Evolutionary conservation across 306 rosid species (phyloP).

Genomic region (Trifolium pratense): DNA sequence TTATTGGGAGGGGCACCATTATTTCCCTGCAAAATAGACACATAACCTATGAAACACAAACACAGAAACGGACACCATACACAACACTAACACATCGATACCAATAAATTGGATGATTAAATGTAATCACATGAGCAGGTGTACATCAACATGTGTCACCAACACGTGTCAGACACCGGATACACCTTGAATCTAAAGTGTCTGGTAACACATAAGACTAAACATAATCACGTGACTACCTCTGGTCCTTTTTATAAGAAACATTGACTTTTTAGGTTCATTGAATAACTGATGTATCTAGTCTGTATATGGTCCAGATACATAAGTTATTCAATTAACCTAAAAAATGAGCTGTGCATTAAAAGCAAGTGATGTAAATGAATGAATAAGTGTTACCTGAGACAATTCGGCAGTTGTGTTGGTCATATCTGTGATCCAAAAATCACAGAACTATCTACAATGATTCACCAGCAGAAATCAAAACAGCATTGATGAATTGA

Average conservation of each 20-base stretch:
- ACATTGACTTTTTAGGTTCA: too few relatives aligned
- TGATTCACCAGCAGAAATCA: conserved; percentile 44
- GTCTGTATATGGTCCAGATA: too few relatives aligned
- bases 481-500: conserved; percentile 36
- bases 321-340: too few relatives aligned
- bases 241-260: too few relatives aligned
- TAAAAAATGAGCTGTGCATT: neutral
- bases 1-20: neutral
- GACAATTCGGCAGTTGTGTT: conserved; percentile 61
- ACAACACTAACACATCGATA: neutral
- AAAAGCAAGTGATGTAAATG: neutral
- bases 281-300: too few relatives aligned
- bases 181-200: neutral
- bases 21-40: neutral
- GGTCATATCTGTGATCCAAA: conserved; percentile 71
- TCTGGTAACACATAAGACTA: neutral
- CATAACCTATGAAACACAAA: neutral
- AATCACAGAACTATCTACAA: conserved; percentile 58
- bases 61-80: neutral
- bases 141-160: neutral
- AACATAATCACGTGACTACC: conserved; percentile 8
- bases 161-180: neutral
- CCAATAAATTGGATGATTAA: neutral
- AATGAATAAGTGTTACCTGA: conserved; percentile 52
- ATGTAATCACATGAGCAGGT: neutral